Conservation (phyloP, 129 eudicot genomes). For the Flaveria bidentis region DNA sequence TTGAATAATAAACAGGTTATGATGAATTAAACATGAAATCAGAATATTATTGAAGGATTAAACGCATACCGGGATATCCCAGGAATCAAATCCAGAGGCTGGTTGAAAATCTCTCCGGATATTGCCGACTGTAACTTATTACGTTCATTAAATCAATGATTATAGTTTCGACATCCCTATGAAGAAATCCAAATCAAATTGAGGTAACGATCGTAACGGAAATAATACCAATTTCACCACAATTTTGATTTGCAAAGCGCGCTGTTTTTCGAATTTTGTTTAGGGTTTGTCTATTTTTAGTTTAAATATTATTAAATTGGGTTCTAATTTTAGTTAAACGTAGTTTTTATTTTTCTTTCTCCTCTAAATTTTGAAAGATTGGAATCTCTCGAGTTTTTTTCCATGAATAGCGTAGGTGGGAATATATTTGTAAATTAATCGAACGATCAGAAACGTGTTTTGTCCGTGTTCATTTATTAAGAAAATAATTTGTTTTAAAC, state of each 20-base stretch:
- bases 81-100: slow-evolving; percentile 28
- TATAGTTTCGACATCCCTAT: slow-evolving; percentile 6
- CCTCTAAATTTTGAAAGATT: not conserved
- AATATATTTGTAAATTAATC: too few relatives aligned
- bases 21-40: not conserved
- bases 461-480: too few relatives aligned
- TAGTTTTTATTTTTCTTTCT: not conserved
- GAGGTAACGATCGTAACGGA: slow-evolving; percentile 16
- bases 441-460: too few relatives aligned
- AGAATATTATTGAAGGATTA: not conserved
- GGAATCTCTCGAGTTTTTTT: not conserved
- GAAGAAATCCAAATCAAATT: not conserved
- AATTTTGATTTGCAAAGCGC: slow-evolving; percentile 26
- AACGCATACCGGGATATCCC: slow-evolving; percentile 27
- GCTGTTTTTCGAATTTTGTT: slow-evolving; percentile 23
- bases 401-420: too few relatives aligned
- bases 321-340: slow-evolving; percentile 22
- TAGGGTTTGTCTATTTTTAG: slow-evolving; percentile 29
- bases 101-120: slow-evolving; percentile 18
- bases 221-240: slow-evolving; percentile 29
- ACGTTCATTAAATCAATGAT: slow-evolving; percentile 15
- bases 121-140: not conserved
- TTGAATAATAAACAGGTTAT: not conserved
- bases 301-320: not conserved
- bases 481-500: too few relatives aligned